A percentile compares a stretch with the other conserved stretches of the same genome.
phyloP scores from a whole-genome alignment of 371 early-diverging fungal genomes.

The Chytridiales sp. region DNA sequence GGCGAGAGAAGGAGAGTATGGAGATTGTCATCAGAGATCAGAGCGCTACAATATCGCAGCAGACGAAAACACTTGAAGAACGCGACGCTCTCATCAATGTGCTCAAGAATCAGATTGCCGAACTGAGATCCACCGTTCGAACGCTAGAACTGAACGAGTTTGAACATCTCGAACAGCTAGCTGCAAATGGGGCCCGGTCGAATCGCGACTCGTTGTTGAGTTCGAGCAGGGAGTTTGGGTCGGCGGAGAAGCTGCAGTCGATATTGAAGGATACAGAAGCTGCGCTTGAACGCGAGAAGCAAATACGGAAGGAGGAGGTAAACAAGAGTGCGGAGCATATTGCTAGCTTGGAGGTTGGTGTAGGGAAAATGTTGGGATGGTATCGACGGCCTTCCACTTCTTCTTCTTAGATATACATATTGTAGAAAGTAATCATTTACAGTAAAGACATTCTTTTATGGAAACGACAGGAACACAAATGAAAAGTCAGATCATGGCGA shows the following conservation, averaged over 20 bases:
- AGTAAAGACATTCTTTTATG: no score
- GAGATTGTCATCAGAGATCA: constrained; percentile 47
- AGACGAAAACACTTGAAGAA: constrained; percentile 25
- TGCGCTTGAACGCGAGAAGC: constrained; percentile 10
- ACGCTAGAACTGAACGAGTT: constrained; percentile 27
- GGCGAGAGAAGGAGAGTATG: constrained; percentile 42
- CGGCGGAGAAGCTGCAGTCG: constrained; percentile 1
- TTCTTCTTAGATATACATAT: no score
- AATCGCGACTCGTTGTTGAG: constrained; percentile 4
- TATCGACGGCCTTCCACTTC: no score
- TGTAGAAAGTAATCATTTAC: no score
- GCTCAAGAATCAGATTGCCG: constrained; percentile 26
- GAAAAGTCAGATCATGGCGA: no score
- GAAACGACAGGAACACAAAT: no score
- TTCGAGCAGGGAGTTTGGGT: background rate
- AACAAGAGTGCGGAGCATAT: constrained; percentile 10
- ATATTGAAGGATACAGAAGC: constrained; percentile 12
- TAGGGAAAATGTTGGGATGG: no score
- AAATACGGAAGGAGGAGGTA: constrained; percentile 10
- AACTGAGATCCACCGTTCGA: constrained; percentile 19
- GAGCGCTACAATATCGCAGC: constrained; percentile 15
- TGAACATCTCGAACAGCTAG: constrained; percentile 23
- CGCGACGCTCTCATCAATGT: constrained; percentile 24
- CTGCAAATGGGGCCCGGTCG: constrained; percentile 3
- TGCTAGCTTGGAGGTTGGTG: constrained; percentile 16